Evolutionary conservation across 805 yeast species (phyloP), one percentile per base, ranked within the genome.

Genomic region (Pichia heedii): DNA sequence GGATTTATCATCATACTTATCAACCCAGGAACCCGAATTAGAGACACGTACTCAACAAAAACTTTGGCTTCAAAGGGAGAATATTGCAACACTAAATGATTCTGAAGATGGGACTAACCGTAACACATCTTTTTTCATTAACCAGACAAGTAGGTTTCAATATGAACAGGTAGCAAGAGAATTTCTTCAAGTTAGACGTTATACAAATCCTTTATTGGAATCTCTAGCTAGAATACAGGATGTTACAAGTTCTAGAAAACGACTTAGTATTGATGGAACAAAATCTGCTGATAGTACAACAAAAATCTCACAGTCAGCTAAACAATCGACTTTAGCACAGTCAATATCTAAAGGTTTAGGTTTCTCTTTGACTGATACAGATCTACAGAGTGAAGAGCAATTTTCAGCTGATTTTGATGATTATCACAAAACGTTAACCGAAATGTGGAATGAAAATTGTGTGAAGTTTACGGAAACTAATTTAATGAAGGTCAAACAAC

Each of bases 1-100:
- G 26, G 52, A 49, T 30, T 46, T 54, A 38, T 47, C 50, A 18
- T 48, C 54, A 1, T 54, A 34, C 70, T 67, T 55, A 53, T 73
- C 43, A 63, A 63, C 48, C 41, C 54, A 48, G 51, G 61, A 44
- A 47, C 61, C 62, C 0, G 66, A 65, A 41, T 58, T 66, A 24
- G 84, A 79, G 47, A 78, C 85, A 1, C 70, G 95, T 63, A 84
- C 95, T 0, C 95, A 86, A 56, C 93, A 84, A 56, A 74, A 80
- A 49, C 69, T 87, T 41, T 85, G 95, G 95, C 65, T 86, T 29
- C 95, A 84, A 58, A 68, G 90, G 50, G 90, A 84, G 51, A 59
- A 56, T 41, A 45, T 59, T 26, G 81, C 76, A 53, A 77, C 85
- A 3, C 65, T 82, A 35, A 65, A 81, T 63, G 89, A 81, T 56